Base-by-base conservation (phyloP, 2,329 filamentous ascomycete species). In the Beauveria sp. region DNA sequence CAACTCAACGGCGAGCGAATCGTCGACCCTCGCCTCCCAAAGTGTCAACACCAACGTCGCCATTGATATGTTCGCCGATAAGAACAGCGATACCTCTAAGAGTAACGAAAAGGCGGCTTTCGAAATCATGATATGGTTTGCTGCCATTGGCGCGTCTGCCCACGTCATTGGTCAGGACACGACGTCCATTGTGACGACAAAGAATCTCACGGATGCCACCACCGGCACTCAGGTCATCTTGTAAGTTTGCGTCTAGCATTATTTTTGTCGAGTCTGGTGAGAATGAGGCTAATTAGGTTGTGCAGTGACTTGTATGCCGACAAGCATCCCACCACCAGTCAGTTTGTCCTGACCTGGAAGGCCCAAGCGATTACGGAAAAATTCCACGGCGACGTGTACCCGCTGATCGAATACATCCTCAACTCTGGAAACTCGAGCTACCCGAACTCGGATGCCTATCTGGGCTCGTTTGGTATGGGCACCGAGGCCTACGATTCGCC, bases 91-190 rank as follows among this genome's bases (percentile, higher is more conserved):
- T 1, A 75, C 68, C 0, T 71, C 82, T 0, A 62, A 68, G 48
- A 69, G 78, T 68, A 78, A 74, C 47, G 68, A 68, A 1, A 71
- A 72, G 5, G 77, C 82, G 2, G 65, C 67, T 10, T 80, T 77
- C 70, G 82, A 84, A 72, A 73, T 84, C 70, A 84, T 84, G 80
- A 75, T 84, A 41, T 84, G 80, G 80, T 77, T 84, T 63, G 80
- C 75, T 3, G 70, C 72, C 4, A 77, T 78, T 52, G 81, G 81
- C 2, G 18, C 69, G 2, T 70, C 76, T 2, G 76, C 80, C 0
- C 75, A 81, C 63, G 78, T 80, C 28, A 75, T 83, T 63, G 82
- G 81, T 47, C 67, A 71, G 1, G 59, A 64, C 2, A 55, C 68
- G 37, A 59, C 56, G 0, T 73, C 72, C 7, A 63, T 70, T 0